A percentile compares a stretch with the other conserved stretches of the same genome.
These are phyloP conservation scores for Phylloporus sp. DNA, from an alignment of 768 basidiomycete species.

Conservation along the genomic window DNA sequence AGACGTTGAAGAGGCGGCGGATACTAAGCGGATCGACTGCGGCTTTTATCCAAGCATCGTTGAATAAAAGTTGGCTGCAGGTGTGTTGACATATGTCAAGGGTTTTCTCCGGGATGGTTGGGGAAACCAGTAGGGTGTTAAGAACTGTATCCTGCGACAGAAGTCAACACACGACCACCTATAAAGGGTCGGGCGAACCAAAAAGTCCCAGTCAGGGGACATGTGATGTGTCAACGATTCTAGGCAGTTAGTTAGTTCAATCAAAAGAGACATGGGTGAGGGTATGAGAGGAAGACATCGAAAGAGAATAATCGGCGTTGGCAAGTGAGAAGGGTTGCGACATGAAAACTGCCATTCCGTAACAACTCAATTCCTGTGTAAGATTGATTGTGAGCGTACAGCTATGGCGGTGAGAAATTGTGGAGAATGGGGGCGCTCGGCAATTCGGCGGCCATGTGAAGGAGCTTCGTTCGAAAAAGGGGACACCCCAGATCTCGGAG, in stretches of 20 bases:
- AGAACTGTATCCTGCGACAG: conserved; percentile 23
- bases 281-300: conserved; percentile 13
- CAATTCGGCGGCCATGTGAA: conserved; percentile 29
- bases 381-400: conserved; percentile 28
- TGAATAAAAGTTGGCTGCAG: conserved; percentile 30
- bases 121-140: conserved; percentile 22
- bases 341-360: conserved; percentile 27
- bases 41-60: conserved; percentile 21
- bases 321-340: conserved; percentile 17
- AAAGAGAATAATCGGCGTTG: conserved; percentile 6
- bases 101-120: conserved; percentile 28
- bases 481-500: conserved; percentile 26
- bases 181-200: conserved; percentile 21
- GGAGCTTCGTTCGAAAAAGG: conserved; percentile 4
- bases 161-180: conserved; percentile 8
- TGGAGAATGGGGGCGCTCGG: conserved; percentile 30
- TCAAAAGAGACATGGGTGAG: conserved; percentile 22
- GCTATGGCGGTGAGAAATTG: conserved; percentile 32
- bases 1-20: conserved; percentile 42
- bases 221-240: conserved; percentile 18
- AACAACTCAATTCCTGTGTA: conserved; percentile 31
- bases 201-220: conserved; percentile 31
- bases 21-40: conserved; percentile 28
- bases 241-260: conserved; percentile 24
- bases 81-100: conserved; percentile 29